Percentiles rank a stretch among this genome's conserved stretches.
Conservation (phyloP, 108 stramenopile species). For the Pseudonitzschia multistriata region DNA sequence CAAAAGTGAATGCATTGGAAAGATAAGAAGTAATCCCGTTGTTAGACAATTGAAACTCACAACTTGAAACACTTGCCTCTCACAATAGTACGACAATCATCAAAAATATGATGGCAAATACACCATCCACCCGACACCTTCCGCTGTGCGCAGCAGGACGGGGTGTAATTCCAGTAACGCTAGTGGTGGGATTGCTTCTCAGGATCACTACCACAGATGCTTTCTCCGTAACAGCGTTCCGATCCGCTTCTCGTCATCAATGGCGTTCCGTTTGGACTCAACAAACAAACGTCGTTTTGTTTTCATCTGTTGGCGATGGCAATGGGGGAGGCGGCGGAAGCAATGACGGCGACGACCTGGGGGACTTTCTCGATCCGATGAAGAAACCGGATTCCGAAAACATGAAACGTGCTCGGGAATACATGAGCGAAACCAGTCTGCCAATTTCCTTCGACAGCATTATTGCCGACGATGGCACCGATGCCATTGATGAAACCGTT, state of each 20-base stretch:
- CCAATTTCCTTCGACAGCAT: constrained; percentile 46
- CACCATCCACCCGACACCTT: too few relatives aligned
- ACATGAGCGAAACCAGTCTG: constrained; percentile 52
- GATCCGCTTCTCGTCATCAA: constrained; percentile 2
- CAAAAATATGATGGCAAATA: too few relatives aligned
- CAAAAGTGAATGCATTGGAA: too few relatives aligned
- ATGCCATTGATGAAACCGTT: constrained; percentile 1
- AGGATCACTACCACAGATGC: not conserved
- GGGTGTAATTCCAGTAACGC: constrained; percentile 29
- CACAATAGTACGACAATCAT: too few relatives aligned
- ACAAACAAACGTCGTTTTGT: constrained; percentile 5
- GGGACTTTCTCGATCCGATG: constrained; percentile 38
- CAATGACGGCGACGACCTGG: constrained; percentile 18
- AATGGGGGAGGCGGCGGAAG: constrained; percentile 15
- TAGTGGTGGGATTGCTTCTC: constrained; percentile 28
- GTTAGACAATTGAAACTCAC: too few relatives aligned
- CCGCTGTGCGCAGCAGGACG: not conserved
- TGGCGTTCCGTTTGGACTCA: not conserved
- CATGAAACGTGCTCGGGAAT: constrained; percentile 45
- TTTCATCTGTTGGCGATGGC: constrained; percentile 39
- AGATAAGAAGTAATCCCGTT: too few relatives aligned
- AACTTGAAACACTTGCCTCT: too few relatives aligned
- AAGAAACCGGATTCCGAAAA: constrained; percentile 47
- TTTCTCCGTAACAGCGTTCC: not conserved
- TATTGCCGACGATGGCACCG: constrained; percentile 10